Evolutionary conservation across 1,284 basidiomycete genomes (phyloP).

Genomic region (Ceratobasidium papillatum): DNA sequence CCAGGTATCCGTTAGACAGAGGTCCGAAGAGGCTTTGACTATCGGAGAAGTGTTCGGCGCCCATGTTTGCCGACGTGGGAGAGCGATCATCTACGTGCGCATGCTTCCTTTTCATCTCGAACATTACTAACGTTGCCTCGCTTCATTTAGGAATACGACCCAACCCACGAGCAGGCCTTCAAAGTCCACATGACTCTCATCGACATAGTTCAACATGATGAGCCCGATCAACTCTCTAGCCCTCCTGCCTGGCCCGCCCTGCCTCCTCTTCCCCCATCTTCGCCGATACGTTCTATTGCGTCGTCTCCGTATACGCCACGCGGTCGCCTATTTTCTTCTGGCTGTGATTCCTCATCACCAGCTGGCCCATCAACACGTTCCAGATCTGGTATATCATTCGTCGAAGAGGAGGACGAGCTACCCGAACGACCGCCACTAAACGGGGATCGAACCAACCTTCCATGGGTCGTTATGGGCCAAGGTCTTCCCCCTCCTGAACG

Average conservation of each 20-base stretch:
- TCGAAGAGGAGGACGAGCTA: conserved; percentile 13
- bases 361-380: conserved; percentile 13
- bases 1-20: conserved; percentile 30
- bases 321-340: conserved; percentile 14
- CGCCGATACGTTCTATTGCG: conserved; percentile 31
- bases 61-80: conserved; percentile 30
- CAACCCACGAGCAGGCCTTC: conserved; percentile 20
- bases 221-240: conserved; percentile 35
- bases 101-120: not conserved
- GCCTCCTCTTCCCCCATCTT: conserved; percentile 32
- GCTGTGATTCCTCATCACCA: conserved; percentile 15
- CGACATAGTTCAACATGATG: conserved; percentile 34
- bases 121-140: not conserved
- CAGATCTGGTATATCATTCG: not conserved
- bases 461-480: conserved; percentile 29
- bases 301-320: conserved; percentile 37
- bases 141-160: conserved; percentile 27
- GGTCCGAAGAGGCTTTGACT: conserved; percentile 36
- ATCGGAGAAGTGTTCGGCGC: conserved; percentile 37
- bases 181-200: conserved; percentile 38
- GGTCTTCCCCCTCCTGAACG: conserved; percentile 30
- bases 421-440: conserved; percentile 22
- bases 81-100: conserved; percentile 33
- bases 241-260: conserved; percentile 36
- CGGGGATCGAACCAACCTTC: conserved; percentile 25